phyloP scores from a whole-genome alignment of 2,329 filamentous ascomycete species.

The Stemphylium lycopersici region DNA sequence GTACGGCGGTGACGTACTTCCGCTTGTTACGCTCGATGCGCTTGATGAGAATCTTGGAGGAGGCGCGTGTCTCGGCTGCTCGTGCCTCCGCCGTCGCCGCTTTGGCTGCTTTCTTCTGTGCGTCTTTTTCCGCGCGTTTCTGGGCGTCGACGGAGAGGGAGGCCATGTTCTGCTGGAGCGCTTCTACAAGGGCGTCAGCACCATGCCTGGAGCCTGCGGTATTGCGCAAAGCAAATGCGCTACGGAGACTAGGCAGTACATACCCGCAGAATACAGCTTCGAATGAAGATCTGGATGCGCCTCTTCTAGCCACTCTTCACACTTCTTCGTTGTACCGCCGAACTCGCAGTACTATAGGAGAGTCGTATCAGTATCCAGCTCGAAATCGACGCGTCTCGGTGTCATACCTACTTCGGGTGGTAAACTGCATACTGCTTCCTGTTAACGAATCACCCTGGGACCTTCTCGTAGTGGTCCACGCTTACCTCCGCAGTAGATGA shows the following conservation, averaged over 20 bases:
- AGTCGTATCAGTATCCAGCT: constrained; percentile 14
- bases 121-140: constrained; percentile 94
- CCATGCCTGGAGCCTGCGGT: neutral
- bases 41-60: constrained; percentile 87
- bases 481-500: constrained; percentile 68
- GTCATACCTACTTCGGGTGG: constrained; percentile 68
- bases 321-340: constrained; percentile 94
- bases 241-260: constrained; percentile 20
- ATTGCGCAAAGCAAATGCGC: neutral
- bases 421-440: constrained; percentile 63
- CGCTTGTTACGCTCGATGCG: constrained; percentile 98
- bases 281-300: constrained; percentile 76
- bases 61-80: constrained; percentile 80
- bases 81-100: constrained; percentile 86
- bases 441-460: constrained; percentile 24
- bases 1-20: constrained; percentile 94
- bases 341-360: constrained; percentile 90
- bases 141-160: constrained; percentile 88
- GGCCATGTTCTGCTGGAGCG: constrained; percentile 81
- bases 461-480: neutral
- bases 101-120: constrained; percentile 95
- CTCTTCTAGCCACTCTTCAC: constrained; percentile 90
- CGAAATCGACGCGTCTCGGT: constrained; percentile 13
- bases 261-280: constrained; percentile 85
- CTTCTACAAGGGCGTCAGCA: constrained; percentile 49